Evolutionary conservation across 2,329 filamentous ascomycete species (phyloP).

Genomic region (Sporothrix schenckii): DNA sequence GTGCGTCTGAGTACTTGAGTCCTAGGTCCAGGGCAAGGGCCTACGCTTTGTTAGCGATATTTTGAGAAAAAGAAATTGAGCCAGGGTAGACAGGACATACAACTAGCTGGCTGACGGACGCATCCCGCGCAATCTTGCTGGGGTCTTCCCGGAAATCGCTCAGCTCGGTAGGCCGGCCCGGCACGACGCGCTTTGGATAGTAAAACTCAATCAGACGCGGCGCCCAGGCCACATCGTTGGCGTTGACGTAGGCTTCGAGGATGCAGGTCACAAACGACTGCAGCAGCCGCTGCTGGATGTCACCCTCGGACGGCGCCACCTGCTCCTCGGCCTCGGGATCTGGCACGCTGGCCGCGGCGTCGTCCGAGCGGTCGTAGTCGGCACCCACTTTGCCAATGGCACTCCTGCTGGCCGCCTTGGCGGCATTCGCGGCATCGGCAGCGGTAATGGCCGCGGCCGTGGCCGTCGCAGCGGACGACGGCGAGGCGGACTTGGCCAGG

Average conservation of each 20-base stretch:
- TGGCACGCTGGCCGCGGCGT: conserved; percentile 59
- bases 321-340: conserved; percentile 64
- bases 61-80: neutral
- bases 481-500: neutral
- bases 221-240: conserved; percentile 63
- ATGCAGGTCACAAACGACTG: conserved; percentile 79
- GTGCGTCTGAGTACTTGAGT: conserved; percentile 51
- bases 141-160: conserved; percentile 65
- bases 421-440: conserved; percentile 45
- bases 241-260: conserved; percentile 71
- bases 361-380: conserved; percentile 47
- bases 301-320: conserved; percentile 59
- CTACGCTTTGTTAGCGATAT: conserved; percentile 41
- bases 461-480: neutral
- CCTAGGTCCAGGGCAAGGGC: conserved; percentile 67
- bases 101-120: conserved; percentile 71
- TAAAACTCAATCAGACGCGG: conserved; percentile 69
- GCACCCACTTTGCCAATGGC: conserved; percentile 49
- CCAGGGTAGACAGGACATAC: conserved; percentile 44
- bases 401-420: conserved; percentile 39
- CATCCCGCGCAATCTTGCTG: conserved; percentile 62
- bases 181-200: conserved; percentile 65
- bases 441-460: neutral
- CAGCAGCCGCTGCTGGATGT: conserved; percentile 65
- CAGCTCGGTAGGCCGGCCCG: conserved; percentile 62